Conservation (phyloP, 768 basidiomycete species). For the Phylloporus arenicola region DNA sequence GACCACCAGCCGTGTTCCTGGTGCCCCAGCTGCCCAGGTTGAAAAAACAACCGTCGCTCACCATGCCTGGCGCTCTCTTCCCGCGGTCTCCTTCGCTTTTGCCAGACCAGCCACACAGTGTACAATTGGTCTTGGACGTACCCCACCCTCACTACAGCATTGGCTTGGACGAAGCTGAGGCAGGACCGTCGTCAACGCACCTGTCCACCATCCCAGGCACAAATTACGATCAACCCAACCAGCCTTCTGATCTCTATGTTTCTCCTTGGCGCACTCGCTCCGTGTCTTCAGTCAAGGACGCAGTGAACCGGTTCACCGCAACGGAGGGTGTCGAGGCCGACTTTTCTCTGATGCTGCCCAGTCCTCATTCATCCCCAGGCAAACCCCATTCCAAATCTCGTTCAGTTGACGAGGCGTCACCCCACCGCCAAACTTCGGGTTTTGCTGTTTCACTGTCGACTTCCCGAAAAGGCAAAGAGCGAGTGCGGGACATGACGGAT, state of each 20-base stretch:
- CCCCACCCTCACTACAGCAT: not conserved
- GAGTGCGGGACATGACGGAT: constrained; percentile 29
- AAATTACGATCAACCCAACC: not conserved
- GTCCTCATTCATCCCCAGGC: constrained; percentile 34
- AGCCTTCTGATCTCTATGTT: constrained; percentile 11
- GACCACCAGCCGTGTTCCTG: constrained; percentile 6
- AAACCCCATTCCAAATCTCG: constrained; percentile 24
- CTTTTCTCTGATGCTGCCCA: constrained; percentile 49
- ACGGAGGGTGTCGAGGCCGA: constrained; percentile 42
- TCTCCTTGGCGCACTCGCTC: constrained; percentile 32
- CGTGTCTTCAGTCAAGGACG: constrained; percentile 44
- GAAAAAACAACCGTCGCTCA: constrained; percentile 38
- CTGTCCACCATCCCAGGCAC: constrained; percentile 1
- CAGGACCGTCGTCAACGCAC: constrained; percentile 14
- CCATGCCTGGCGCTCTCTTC: constrained; percentile 79
- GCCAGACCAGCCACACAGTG: constrained; percentile 30
- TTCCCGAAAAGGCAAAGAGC: constrained; percentile 44
- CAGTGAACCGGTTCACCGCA: constrained; percentile 42
- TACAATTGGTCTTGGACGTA: not conserved
- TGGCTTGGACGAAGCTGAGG: constrained; percentile 4
- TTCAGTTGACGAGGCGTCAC: constrained; percentile 14
- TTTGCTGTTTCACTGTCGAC: constrained; percentile 1
- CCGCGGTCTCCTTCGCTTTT: constrained; percentile 67
- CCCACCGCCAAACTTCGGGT: not conserved
- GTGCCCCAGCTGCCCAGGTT: constrained; percentile 31